These are phyloP conservation scores for Cryptococcus sp. DNA, from an alignment of 1,284 basidiomycete genomes.

Conservation along the genomic window DNA sequence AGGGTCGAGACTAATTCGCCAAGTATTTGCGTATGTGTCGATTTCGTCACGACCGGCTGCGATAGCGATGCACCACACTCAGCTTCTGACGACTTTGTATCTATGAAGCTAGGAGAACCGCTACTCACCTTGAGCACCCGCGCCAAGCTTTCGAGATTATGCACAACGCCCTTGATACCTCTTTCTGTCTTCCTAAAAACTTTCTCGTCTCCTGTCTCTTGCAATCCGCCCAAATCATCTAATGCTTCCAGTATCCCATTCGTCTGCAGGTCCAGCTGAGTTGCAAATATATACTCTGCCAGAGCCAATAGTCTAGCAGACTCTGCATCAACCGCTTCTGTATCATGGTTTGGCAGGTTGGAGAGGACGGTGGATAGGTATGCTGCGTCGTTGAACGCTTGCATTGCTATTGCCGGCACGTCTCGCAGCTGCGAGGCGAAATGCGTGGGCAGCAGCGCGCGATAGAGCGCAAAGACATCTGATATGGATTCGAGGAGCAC, in stretches of 20 bases:
- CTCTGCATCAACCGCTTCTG: not conserved
- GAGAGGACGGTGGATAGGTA: conserved; percentile 62
- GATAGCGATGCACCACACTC: conserved; percentile 5
- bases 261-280: conserved; percentile 65
- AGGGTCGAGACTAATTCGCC: conserved; percentile 75
- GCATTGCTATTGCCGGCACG: conserved; percentile 66
- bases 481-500: conserved; percentile 56
- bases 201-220: conserved; percentile 70
- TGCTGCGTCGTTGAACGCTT: conserved; percentile 81
- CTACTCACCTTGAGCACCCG: conserved; percentile 70
- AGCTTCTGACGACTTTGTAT: not conserved
- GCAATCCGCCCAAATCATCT: conserved; percentile 69
- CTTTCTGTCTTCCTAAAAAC: conserved; percentile 75
- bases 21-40: conserved; percentile 67
- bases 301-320: conserved; percentile 36
- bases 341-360: conserved; percentile 26
- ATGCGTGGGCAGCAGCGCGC: conserved; percentile 75
- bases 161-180: conserved; percentile 66
- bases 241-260: conserved; percentile 58
- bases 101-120: not conserved
- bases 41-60: conserved; percentile 58
- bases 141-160: conserved; percentile 66
- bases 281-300: conserved; percentile 68
- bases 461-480: conserved; percentile 75
- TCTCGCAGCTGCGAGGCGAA: conserved; percentile 60